Evolutionary conservation across 345 rosid species (phyloP), one percentile per base, ranked within the genome.

Genomic region (Cochlearia excelsa): DNA sequence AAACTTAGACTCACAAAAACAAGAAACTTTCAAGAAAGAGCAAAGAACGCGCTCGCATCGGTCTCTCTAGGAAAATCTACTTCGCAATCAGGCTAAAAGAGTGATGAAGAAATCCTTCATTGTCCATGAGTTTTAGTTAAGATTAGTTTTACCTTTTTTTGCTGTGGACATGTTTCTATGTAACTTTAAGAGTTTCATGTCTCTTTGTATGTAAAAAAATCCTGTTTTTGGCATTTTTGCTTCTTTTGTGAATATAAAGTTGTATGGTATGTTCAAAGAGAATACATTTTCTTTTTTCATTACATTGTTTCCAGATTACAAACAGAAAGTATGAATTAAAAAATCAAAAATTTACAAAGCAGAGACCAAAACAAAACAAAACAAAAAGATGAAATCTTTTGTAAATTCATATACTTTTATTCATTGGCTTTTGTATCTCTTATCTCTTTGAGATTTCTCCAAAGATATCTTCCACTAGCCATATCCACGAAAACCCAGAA

Each of bases 401-500:
- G 38, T 0, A n/a, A n/a, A 46, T 53, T 56, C 35, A 45, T 54
- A 49, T 1, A n/a, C n/a, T n/a, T n/a, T n/a, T 46, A 54, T 59
- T 66, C 47, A 66, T 52, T 59, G 71, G 54, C 23, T 46, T 41
- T 23, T 75, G 33, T n/a, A n/a, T 68, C 77, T 71, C 62, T 82
- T 77, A 81, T 73, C 43, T 78, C 81, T 63, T 67, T 80, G 34
- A 87, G 63, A 67, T 78, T 81, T 79, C 86, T 85, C 95, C 95
- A 87, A 66, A 90, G 61, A 63, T 87, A 90, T 59, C 75, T 79
- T 35, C 95, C 97, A 53, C 94, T 90, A 1, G 97, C 93, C 94
- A 90, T 87, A 78, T 90, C 95, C 2, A 87, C 84, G 59, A 79
- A 79, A 54, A 72, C 85, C 97, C 94, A 90, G 66, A 90, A 90